A percentile compares a stretch with the other conserved stretches of the same genome.
These are phyloP conservation scores for Inga laurina DNA, from an alignment of 306 rosid species.

Conservation along the genomic window DNA sequence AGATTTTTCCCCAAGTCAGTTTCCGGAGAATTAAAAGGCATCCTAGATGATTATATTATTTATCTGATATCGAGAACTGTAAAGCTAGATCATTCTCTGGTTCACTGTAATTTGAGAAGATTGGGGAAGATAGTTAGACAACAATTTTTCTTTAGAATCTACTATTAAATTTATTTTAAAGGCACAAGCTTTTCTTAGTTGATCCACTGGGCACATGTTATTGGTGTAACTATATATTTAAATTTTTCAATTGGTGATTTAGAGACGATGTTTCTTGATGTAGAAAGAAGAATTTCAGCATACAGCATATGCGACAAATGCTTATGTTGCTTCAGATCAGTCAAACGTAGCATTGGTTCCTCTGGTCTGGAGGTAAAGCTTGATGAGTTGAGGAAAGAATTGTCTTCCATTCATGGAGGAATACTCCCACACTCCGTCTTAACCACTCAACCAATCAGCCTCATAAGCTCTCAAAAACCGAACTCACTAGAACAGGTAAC, in stretches of 20 bases:
- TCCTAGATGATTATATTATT: not conserved
- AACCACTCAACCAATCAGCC: conserved; percentile 75
- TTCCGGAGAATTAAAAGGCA: not conserved
- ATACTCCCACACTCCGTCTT: conserved; percentile 86
- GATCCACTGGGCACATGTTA: not conserved
- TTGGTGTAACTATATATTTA: conserved; percentile 19
- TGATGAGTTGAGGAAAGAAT: conserved; percentile 75
- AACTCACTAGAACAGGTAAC: conserved; percentile 65
- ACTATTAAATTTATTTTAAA: conserved; percentile 8
- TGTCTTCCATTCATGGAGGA: conserved; percentile 73
- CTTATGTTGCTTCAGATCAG: conserved; percentile 64
- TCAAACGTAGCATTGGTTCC: conserved; percentile 50
- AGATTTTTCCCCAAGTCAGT: not conserved
- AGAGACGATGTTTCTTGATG: conserved; percentile 34
- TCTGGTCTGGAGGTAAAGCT: conserved; percentile 79
- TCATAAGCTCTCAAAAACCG: conserved; percentile 74
- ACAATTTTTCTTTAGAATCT: not conserved
- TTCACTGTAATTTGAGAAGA: not conserved
- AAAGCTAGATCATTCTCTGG: not conserved
- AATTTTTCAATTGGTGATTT: conserved; percentile 26
- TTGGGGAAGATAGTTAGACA: conserved; percentile 7
- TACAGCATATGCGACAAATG: conserved; percentile 88
- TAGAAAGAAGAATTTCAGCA: conserved; percentile 98
- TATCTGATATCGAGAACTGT: not conserved
- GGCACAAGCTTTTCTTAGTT: conserved; percentile 7